These are phyloP conservation scores for Quercus tomentella DNA, from an alignment of 331 rosid genomes.

Conservation along the genomic window DNA sequence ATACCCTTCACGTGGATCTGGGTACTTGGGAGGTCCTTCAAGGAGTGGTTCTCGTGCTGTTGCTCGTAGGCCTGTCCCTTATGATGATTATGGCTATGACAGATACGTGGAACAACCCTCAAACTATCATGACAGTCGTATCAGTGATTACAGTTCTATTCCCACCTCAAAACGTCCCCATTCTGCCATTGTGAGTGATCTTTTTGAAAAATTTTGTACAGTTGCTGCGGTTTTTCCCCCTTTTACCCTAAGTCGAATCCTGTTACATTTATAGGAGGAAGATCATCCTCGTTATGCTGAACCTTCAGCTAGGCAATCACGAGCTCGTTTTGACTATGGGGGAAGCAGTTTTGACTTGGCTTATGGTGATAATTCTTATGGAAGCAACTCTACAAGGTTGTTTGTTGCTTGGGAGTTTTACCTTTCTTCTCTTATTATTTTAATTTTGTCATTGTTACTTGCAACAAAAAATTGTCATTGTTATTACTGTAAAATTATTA, in stretches of 20 bases:
- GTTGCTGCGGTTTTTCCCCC: neutral
- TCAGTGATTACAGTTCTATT: neutral
- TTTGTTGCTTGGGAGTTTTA: neutral
- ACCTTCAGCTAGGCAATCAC: neutral
- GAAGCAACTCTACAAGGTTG: conserved; percentile 1
- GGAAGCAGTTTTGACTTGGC: conserved; percentile 3
- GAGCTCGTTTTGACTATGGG: neutral
- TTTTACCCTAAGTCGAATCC: neutral
- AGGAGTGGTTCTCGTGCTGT: conserved; percentile 2
- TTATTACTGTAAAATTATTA: neutral
- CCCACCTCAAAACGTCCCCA: neutral
- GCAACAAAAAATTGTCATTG: neutral
- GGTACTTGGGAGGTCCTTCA: neutral
- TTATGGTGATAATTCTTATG: neutral
- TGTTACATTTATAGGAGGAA: neutral
- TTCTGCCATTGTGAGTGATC: neutral
- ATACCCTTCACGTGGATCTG: conserved; percentile 5
- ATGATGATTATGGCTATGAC: neutral
- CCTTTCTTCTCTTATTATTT: neutral
- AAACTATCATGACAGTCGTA: neutral
- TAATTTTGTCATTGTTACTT: neutral
- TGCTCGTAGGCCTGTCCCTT: neutral
- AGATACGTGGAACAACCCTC: neutral
- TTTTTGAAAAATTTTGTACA: neutral
- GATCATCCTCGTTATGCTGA: neutral